These are phyloP conservation scores for Myriosclerotinia curreyana DNA, from an alignment of 2,329 filamentous ascomycete genomes.

Conservation along the genomic window DNA sequence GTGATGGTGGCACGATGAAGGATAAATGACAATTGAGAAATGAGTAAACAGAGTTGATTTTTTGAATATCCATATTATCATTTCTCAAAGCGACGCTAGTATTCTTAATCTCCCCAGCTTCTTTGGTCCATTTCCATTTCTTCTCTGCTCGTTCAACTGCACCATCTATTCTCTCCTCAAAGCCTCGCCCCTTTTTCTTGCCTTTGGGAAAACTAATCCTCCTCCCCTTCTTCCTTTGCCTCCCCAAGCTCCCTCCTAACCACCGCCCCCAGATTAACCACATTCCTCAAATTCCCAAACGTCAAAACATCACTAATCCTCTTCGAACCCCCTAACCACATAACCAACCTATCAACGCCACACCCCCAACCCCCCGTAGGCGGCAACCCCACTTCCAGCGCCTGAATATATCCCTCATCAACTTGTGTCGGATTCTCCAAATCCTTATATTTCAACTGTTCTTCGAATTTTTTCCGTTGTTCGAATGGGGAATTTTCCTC, in stretches of 20 bases:
- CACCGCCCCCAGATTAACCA: conserved; percentile 47
- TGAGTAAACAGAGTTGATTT: background rate
- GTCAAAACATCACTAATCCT: conserved; percentile 82
- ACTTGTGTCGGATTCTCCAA: conserved; percentile 37
- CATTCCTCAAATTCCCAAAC: conserved; percentile 79
- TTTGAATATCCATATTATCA: background rate
- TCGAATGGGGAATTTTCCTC: conserved; percentile 92
- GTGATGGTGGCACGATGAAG: conserved; percentile 27
- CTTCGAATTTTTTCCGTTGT: conserved; percentile 78
- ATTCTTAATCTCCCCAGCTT: background rate
- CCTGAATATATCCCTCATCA: conserved; percentile 74
- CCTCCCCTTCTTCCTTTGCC: background rate
- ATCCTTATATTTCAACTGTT: conserved; percentile 48
- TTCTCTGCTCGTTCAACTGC: background rate
- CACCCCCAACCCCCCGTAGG: conserved; percentile 94
- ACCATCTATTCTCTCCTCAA: background rate
- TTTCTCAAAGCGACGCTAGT: background rate
- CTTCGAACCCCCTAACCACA: conserved; percentile 78
- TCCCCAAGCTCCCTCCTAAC: background rate
- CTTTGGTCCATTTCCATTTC: background rate
- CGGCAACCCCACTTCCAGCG: conserved; percentile 85
- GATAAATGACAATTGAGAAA: background rate
- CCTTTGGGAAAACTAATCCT: too few species aligned
- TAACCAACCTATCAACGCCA: conserved; percentile 84
- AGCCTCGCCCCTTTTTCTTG: background rate